A percentile compares a stretch with the other conserved stretches of the same genome.
phyloP scores from a whole-genome alignment of 441 rosid species.

The Hura crepitans region DNA sequence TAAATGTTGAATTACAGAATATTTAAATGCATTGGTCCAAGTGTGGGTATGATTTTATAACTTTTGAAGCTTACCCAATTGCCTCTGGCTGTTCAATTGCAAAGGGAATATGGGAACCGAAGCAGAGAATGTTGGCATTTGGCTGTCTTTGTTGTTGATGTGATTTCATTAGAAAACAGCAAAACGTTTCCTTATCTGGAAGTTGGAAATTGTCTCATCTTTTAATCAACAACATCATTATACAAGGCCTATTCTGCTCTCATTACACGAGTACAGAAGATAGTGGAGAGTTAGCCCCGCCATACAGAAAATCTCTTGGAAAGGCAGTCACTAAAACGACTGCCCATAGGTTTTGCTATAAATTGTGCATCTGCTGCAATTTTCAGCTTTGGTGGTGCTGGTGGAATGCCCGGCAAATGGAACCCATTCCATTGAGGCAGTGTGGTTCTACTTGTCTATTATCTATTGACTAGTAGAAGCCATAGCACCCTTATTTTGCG shows the following conservation, averaged over 20 bases:
- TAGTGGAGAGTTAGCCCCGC: slow-evolving; percentile 34
- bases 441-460: slow-evolving; percentile 26
- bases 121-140: slow-evolving; percentile 16
- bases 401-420: slow-evolving; percentile 37
- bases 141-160: slow-evolving; percentile 11
- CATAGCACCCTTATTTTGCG: slow-evolving; percentile 31
- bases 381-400: slow-evolving; percentile 26
- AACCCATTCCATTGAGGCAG: slow-evolving; percentile 25
- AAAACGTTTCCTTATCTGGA: slow-evolving; percentile 34
- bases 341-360: slow-evolving; percentile 9
- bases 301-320: slow-evolving; percentile 20
- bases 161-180: slow-evolving; percentile 8
- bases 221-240: slow-evolving; percentile 40
- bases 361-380: slow-evolving; percentile 24
- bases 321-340: slow-evolving; percentile 30
- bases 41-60: no score
- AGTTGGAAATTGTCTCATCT: slow-evolving; percentile 31
- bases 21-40: neutral
- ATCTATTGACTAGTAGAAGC: slow-evolving; percentile 7
- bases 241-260: slow-evolving; percentile 23
- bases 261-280: slow-evolving; percentile 29
- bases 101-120: neutral
- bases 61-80: neutral
- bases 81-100: neutral
- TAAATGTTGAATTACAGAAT: slow-evolving; percentile 1